Evolutionary conservation across 768 basidiomycete genomes (phyloP).

Genomic region (Xerocomellus chrysenteron): DNA sequence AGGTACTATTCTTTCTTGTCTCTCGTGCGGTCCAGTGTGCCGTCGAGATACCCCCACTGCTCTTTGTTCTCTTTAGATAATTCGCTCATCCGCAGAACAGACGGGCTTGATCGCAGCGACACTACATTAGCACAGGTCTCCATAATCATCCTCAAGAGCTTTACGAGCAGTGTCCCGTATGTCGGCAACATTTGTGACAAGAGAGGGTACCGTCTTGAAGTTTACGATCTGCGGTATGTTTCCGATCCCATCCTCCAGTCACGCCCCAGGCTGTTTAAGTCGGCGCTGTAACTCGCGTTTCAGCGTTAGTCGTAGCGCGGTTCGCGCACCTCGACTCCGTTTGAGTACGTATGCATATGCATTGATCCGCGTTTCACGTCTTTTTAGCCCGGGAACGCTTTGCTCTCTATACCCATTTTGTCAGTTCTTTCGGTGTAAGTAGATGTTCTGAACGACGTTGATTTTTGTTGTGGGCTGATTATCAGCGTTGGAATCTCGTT

Average conservation of each 20-base stretch:
- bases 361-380: not conserved
- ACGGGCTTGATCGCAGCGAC: not conserved
- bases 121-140: conserved; percentile 1
- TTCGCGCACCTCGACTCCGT: not conserved
- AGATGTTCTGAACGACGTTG: not conserved
- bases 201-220: conserved; percentile 1
- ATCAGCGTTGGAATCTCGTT: not conserved
- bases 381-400: not conserved
- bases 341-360: conserved; percentile 5
- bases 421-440: conserved; percentile 9
- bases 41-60: not conserved
- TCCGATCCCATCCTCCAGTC: not conserved
- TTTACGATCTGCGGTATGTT: conserved; percentile 3
- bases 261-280: not conserved
- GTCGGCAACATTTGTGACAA: not conserved
- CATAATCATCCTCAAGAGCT: not conserved
- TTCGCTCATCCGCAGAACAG: not conserved
- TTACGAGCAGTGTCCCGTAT: not conserved
- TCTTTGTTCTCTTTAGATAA: conserved; percentile 8
- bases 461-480: conserved; percentile 1
- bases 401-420: not conserved
- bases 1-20: not conserved
- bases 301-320: conserved; percentile 2
- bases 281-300: not conserved
- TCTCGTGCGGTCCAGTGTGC: not conserved